phyloP scores from a whole-genome alignment of 805 yeast genomes.

The Candida caryicola region DNA sequence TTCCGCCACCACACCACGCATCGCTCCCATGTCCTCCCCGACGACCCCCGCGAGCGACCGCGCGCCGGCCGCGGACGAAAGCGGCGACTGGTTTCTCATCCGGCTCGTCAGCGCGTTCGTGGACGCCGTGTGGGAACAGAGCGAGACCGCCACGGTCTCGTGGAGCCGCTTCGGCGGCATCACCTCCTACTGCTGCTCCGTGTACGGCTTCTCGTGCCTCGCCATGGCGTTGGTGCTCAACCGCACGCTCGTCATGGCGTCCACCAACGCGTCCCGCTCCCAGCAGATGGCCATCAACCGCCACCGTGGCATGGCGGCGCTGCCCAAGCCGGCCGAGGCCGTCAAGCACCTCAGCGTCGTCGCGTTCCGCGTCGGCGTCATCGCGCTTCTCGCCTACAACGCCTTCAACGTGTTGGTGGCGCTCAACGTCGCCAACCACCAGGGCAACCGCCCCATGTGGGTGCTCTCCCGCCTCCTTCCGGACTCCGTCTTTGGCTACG shows the following conservation, averaged over 20 bases:
- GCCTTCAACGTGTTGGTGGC: constrained; percentile 29
- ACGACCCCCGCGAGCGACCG: too few relatives aligned
- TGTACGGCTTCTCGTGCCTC: constrained; percentile 37
- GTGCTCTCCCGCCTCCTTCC: constrained; percentile 6
- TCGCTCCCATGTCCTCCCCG: too few relatives aligned
- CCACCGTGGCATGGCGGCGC: constrained; percentile 10
- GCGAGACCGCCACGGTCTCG: constrained; percentile 6
- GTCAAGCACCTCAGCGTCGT: constrained; percentile 20
- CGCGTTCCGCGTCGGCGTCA: constrained; percentile 27
- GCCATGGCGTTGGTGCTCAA: constrained; percentile 38
- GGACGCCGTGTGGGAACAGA: constrained; percentile 11
- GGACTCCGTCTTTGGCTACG: constrained; percentile 23
- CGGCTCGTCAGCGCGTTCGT: constrained; percentile 5
- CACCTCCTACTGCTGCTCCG: constrained; percentile 33
- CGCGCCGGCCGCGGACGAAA: not conserved
- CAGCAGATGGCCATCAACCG: constrained; percentile 20
- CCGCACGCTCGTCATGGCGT: constrained; percentile 37
- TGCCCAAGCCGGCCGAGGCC: constrained; percentile 13
- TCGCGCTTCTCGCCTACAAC: constrained; percentile 24
- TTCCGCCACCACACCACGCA: too few relatives aligned
- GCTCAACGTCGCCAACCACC: constrained; percentile 24
- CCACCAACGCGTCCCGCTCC: constrained; percentile 26
- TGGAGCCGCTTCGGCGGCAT: constrained; percentile 18
- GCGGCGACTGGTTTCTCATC: constrained; percentile 1
- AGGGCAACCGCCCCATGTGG: constrained; percentile 8